Conservation (phyloP, 345 rosid genomes). For the Odontarrhena argentea region DNA sequence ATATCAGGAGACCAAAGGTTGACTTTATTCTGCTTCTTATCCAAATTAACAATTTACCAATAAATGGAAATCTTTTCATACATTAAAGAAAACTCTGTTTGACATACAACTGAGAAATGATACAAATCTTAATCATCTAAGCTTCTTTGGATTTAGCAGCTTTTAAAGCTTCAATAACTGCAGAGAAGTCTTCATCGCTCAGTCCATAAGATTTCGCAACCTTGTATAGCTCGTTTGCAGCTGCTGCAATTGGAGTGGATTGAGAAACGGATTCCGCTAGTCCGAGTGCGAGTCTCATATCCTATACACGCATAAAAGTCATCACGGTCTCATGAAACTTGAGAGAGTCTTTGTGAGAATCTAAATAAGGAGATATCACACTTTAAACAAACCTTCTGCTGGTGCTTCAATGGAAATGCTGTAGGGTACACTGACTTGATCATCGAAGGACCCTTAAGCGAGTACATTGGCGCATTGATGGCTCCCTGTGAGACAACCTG, state of each 20-base stretch:
- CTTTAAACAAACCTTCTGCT: constrained; percentile 72
- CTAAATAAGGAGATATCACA: constrained; percentile 24
- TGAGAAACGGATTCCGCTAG: constrained; percentile 92
- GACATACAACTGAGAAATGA: not conserved
- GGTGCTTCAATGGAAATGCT: constrained; percentile 91
- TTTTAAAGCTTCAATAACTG: constrained; percentile 85
- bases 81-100: constrained; percentile 3
- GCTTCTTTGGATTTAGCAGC: constrained; percentile 42
- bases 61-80: constrained; percentile 27
- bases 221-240: constrained; percentile 83
- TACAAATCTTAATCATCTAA: not conserved
- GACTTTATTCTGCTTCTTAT: constrained; percentile 16
- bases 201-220: constrained; percentile 83
- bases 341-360: constrained; percentile 16
- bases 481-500: constrained; percentile 92
- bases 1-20: constrained; percentile 33
- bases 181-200: constrained; percentile 85
- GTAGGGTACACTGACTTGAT: constrained; percentile 74
- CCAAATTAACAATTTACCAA: constrained; percentile 10
- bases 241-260: constrained; percentile 86
- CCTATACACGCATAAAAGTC: constrained; percentile 48
- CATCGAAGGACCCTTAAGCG: constrained; percentile 87
- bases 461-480: constrained; percentile 90
- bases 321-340: not conserved
- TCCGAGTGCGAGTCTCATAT: constrained; percentile 82